Evolutionary conservation across 2,329 filamentous ascomycete species (phyloP).

Genomic region (Botrytis hyacinthi): DNA sequence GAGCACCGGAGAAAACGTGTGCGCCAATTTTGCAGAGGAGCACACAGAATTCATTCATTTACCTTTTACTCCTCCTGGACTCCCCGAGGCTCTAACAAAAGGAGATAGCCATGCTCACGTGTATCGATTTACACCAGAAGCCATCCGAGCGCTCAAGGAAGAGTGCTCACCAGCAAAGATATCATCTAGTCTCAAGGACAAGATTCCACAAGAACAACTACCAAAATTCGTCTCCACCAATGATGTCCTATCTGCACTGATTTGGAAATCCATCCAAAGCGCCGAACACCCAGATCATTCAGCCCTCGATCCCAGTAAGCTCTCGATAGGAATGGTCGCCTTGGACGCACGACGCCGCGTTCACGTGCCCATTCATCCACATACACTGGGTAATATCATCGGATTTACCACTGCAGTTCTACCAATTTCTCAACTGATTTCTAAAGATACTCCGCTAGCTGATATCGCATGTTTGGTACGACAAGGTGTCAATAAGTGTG

Average conservation of each 20-base stretch:
- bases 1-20: slow-evolving; percentile 7
- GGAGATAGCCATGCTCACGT: slow-evolving; percentile 16
- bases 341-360: slow-evolving; percentile 9
- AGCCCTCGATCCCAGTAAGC: slow-evolving; percentile 1
- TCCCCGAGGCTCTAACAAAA: slow-evolving; percentile 1
- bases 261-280: slow-evolving; percentile 9
- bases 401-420: slow-evolving; percentile 3
- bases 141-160: slow-evolving; percentile 8
- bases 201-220: slow-evolving; percentile 9
- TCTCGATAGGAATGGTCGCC: neutral
- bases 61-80: slow-evolving; percentile 7
- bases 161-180: slow-evolving; percentile 12
- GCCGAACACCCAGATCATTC: slow-evolving; percentile 8
- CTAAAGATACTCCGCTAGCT: slow-evolving; percentile 6
- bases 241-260: slow-evolving; percentile 9
- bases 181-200: slow-evolving; percentile 9
- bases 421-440: neutral
- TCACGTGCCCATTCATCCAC: slow-evolving; percentile 3
- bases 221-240: slow-evolving; percentile 13
- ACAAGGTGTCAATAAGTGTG: slow-evolving; percentile 3
- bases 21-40: neutral
- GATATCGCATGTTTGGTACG: slow-evolving; percentile 4
- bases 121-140: slow-evolving; percentile 4
- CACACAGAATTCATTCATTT: slow-evolving; percentile 8
- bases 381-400: slow-evolving; percentile 2